phyloP scores from a whole-genome alignment of 106 monocot genomes.

The Phalaenopsis aphrodite region DNA sequence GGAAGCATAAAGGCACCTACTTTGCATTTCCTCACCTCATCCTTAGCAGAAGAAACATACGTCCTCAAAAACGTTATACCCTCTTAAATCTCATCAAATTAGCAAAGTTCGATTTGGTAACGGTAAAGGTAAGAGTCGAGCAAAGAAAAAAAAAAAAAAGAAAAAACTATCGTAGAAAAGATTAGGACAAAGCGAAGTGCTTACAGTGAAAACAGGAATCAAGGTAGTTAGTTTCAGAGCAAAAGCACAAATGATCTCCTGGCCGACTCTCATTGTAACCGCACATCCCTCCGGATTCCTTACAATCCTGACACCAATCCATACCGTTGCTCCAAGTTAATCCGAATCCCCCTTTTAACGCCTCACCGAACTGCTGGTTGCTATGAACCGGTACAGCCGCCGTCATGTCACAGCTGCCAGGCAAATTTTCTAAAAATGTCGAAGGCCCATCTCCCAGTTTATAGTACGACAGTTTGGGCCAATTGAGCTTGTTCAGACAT shows the following conservation, averaged over 20 bases:
- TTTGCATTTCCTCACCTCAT: no score
- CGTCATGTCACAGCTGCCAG: neutral
- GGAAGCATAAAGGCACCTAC: no score
- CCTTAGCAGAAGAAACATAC: no score
- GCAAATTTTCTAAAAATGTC: neutral
- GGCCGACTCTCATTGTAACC: neutral
- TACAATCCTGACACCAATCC: conserved; percentile 2
- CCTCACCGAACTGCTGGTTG: neutral
- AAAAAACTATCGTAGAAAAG: neutral
- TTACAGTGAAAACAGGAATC: neutral
- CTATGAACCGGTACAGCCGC: neutral
- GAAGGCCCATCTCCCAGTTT: neutral
- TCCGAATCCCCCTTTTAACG: neutral
- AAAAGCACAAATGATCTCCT: conserved; percentile 6
- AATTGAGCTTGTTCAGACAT: neutral
- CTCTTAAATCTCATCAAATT: neutral
- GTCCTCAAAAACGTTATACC: no score
- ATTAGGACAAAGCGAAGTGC: neutral
- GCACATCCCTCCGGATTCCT: neutral
- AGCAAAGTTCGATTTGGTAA: neutral
- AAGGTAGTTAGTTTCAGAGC: conserved; percentile 5
- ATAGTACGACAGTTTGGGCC: neutral
- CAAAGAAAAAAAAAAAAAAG: neutral
- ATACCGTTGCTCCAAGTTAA: neutral
- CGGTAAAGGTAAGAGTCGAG: neutral